Evolutionary conservation across 169 alveolate genomes (phyloP).

Genomic region (Eimeria mitis): DNA sequence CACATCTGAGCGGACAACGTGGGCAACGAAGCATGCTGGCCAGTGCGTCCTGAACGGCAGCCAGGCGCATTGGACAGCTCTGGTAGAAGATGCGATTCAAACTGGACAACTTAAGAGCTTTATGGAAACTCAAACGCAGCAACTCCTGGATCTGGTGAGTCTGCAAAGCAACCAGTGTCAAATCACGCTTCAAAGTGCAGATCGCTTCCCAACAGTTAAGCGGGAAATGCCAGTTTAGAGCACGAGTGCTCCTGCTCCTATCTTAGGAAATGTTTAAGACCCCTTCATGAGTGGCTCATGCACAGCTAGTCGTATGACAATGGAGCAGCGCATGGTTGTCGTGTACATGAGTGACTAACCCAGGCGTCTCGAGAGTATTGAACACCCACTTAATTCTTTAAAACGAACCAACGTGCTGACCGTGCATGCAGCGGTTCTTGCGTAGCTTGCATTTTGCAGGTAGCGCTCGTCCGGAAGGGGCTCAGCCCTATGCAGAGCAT

Average conservation of each 20-base stretch:
- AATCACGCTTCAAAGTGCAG: background rate
- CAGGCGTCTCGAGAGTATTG: background rate
- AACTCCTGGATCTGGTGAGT: conserved; percentile 92
- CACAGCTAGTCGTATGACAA: background rate
- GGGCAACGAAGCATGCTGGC: conserved; percentile 96
- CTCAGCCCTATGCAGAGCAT: conserved; percentile 91
- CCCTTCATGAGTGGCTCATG: background rate
- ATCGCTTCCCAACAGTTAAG: background rate
- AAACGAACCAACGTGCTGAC: background rate
- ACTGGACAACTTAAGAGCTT: conserved; percentile 88
- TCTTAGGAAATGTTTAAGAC: background rate
- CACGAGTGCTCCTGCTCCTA: background rate
- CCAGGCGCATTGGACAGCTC: conserved; percentile 96
- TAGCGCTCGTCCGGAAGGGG: conserved; percentile 94
- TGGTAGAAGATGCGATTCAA: conserved; percentile 94
- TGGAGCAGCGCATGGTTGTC: background rate
- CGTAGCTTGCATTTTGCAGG: conserved; percentile 18
- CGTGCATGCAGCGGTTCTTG: background rate
- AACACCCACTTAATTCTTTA: background rate
- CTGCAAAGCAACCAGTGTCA: background rate
- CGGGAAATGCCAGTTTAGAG: background rate
- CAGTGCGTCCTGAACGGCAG: conserved; percentile 95
- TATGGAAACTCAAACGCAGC: conserved; percentile 86
- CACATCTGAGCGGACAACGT: conserved; percentile 91
- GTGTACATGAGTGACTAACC: background rate